Percentiles rank a stretch among this genome's conserved stretches.
phyloP scores from a whole-genome alignment of 371 early-diverging fungal species.

The Mortierella sp. region DNA sequence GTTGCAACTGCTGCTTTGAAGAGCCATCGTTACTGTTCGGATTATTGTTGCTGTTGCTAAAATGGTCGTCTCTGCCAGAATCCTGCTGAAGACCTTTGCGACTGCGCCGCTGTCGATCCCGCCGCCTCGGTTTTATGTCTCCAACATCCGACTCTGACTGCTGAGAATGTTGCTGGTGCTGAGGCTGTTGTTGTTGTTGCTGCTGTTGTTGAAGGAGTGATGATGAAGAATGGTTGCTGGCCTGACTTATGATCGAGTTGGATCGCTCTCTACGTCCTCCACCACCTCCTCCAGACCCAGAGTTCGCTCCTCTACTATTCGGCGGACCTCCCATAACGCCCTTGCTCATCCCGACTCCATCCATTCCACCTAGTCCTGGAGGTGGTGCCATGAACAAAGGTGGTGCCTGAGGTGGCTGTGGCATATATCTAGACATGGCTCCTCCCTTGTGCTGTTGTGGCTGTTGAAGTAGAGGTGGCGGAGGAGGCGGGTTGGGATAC shows the following conservation, averaged over 20 bases:
- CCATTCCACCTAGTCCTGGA: constrained; percentile 26
- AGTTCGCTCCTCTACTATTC: background rate
- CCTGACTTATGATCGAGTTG: constrained; percentile 13
- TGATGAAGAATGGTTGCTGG: background rate
- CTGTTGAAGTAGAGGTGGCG: constrained; percentile 22
- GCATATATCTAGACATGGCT: constrained; percentile 9
- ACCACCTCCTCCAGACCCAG: constrained; percentile 13
- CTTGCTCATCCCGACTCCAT: constrained; percentile 6
- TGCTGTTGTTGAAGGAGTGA: constrained; percentile 21
- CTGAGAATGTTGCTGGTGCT: constrained; percentile 21
- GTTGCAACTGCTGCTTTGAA: constrained; percentile 11
- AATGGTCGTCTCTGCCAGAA: constrained; percentile 17
- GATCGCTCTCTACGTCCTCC: constrained; percentile 24
- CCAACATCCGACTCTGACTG: constrained; percentile 25
- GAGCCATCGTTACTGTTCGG: constrained; percentile 34
- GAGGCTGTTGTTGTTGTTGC: constrained; percentile 7
- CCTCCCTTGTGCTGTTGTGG: constrained; percentile 21
- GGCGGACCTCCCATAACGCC: background rate
- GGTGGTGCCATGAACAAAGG: constrained; percentile 13
- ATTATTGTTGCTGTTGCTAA: constrained; percentile 27
- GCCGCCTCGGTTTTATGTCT: constrained; percentile 31
- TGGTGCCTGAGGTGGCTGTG: constrained; percentile 14
- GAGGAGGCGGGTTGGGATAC: constrained; percentile 4
- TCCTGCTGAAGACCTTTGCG: constrained; percentile 12
- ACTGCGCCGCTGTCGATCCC: constrained; percentile 28